Evolutionary conservation across 495 filamentous ascomycete genomes (phyloP), one percentile per base, ranked within the genome.

Genomic region (Penicillium herquei): DNA sequence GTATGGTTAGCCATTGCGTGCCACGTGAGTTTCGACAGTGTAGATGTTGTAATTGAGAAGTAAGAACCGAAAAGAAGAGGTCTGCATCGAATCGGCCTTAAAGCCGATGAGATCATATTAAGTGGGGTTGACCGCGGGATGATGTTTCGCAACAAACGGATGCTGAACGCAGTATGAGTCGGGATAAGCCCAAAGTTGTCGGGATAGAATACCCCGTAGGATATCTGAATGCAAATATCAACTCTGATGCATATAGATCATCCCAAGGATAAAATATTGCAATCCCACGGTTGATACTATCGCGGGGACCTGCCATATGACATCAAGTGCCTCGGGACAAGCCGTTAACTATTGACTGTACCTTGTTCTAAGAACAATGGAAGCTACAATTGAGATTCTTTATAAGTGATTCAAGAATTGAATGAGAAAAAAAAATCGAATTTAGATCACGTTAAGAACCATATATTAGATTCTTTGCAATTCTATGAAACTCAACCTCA

Each of bases 1-100:
- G 56, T 62, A 49, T 64, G 57, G 7, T 67, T 61, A 17, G 63
- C 35, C 70, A 73, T 75, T 12, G 52, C 73, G 50, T 16, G 5
- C 16, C 35, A 48, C 51, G 11, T 0, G 8, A 4, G 3, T 16
- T 35, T 44, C 2, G 16, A 6, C 34, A 13, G 10, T 6, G 4
- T 2, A 34, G 35, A n/a, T 14, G 12, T 1, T 17, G 6, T 26
- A 51, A 7, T 17, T 16, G 34, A 46, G 11, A 49, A 30, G 35
- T 46, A 31, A n/a, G 34, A 61, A 40, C 39, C 3, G 46, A 7
- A 41, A 26, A 13, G 39, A 34, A 3, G 39, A 13, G 18, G 37
- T 40, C 13, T 53, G 13, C 32, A 18, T 39, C 11, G 33, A 42
- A 37, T 26, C 14, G 49, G 31, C 18, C 39, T 52, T 30, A 32